Percentiles rank a stretch among this genome's conserved stretches.
Conservation (phyloP, 2,329 filamentous ascomycete species). For the Metarhizium brunneum region DNA sequence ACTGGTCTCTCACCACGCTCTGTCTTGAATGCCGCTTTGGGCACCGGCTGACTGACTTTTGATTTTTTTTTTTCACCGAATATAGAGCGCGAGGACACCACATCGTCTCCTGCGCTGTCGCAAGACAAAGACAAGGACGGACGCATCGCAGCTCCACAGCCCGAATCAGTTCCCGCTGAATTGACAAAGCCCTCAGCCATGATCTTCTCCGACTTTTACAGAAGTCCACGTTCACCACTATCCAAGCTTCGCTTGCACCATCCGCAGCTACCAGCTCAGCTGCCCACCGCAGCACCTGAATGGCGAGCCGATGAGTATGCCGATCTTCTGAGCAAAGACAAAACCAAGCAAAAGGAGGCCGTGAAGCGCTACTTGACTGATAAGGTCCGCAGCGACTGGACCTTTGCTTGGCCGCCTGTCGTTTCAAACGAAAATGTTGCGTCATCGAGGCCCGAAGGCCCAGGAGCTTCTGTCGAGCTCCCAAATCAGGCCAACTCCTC, state of each 20-base stretch:
- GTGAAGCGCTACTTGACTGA: constrained; percentile 45
- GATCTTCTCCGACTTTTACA: constrained; percentile 53
- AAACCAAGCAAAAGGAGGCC: constrained; percentile 53
- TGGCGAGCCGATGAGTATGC: constrained; percentile 44
- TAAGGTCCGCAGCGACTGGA: constrained; percentile 51
- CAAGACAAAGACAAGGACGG: neutral
- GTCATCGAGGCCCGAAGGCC: neutral
- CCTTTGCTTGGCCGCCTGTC: constrained; percentile 44
- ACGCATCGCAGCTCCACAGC: neutral
- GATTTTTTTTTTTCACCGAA: neutral
- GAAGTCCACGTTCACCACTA: constrained; percentile 43
- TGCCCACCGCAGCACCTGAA: constrained; percentile 19
- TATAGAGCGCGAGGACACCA: neutral
- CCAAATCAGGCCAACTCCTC: neutral
- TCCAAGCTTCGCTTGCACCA: constrained; percentile 37
- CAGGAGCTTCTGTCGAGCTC: neutral
- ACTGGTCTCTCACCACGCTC: neutral
- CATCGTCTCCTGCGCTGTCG: neutral
- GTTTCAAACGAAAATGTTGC: neutral
- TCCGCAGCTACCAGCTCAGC: constrained; percentile 19
- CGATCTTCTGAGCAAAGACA: constrained; percentile 53
- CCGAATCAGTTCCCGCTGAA: neutral
- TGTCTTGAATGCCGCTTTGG: neutral
- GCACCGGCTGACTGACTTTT: neutral
- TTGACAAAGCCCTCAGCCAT: constrained; percentile 22